Percentiles rank a stretch among this genome's conserved stretches.
These are phyloP conservation scores for Capronia americana DNA, from an alignment of 2,329 filamentous ascomycete genomes.

Conservation along the genomic window DNA sequence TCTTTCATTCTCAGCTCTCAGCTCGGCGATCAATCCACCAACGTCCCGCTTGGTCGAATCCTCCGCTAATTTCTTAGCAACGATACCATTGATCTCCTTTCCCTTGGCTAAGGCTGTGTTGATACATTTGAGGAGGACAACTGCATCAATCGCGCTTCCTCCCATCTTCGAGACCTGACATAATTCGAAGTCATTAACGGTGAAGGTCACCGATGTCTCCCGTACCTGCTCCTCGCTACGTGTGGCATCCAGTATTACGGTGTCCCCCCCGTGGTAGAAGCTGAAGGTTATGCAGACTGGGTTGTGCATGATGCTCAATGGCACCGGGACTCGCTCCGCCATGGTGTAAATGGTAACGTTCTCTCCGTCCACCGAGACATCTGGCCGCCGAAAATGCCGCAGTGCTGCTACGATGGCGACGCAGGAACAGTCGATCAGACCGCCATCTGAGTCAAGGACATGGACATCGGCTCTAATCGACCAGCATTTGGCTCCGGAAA, in stretches of 20 bases:
- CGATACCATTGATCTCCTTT: constrained; percentile 75
- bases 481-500: constrained; percentile 91
- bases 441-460: constrained; percentile 88
- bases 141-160: constrained; percentile 79
- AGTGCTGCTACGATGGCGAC: constrained; percentile 86
- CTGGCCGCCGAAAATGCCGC: constrained; percentile 88
- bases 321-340: constrained; percentile 86
- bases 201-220: constrained; percentile 75
- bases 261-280: constrained; percentile 66
- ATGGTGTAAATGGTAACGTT: constrained; percentile 82
- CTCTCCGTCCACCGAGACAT: constrained; percentile 85
- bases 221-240: constrained; percentile 60
- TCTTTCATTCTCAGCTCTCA: constrained; percentile 84
- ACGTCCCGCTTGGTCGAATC: constrained; percentile 80
- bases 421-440: constrained; percentile 83
- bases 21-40: constrained; percentile 78
- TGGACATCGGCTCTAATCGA: constrained; percentile 89
- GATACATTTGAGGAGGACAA: constrained; percentile 77
- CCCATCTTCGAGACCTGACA: constrained; percentile 92
- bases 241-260: constrained; percentile 54
- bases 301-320: constrained; percentile 87
- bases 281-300: constrained; percentile 91
- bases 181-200: constrained; percentile 89
- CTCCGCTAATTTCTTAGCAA: constrained; percentile 75
- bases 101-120: constrained; percentile 77